Conservation (phyloP, 495 filamentous ascomycete species). For the Penicillium turbatum region DNA sequence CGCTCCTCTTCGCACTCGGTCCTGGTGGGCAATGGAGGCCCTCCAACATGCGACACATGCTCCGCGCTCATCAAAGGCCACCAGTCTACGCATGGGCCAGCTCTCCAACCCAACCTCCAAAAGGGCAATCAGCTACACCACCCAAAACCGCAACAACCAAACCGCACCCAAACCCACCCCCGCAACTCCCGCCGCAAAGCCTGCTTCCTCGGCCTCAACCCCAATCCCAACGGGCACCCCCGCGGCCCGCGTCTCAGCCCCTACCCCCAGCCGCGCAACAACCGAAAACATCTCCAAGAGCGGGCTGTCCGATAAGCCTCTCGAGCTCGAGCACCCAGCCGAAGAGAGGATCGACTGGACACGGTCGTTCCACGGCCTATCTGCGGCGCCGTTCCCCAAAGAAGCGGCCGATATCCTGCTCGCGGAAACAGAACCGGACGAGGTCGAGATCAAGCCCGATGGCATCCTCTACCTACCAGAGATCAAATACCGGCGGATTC, state of each 20-base stretch:
- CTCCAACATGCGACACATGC: slow-evolving; percentile 9
- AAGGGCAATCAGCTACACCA: slow-evolving; percentile 17
- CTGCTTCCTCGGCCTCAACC: slow-evolving; percentile 14
- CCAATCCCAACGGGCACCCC: neutral
- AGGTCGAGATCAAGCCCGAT: slow-evolving; percentile 95
- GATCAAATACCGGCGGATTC: slow-evolving; percentile 94
- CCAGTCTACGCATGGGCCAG: neutral
- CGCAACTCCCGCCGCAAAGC: slow-evolving; percentile 14
- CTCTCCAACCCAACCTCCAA: slow-evolving; percentile 20
- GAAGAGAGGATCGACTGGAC: slow-evolving; percentile 79
- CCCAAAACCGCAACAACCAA: slow-evolving; percentile 18
- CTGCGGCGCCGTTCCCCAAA: slow-evolving; percentile 65
- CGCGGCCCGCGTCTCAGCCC: slow-evolving; percentile 23
- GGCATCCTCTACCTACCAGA: slow-evolving; percentile 95
- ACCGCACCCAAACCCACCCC: slow-evolving; percentile 15
- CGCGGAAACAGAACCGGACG: slow-evolving; percentile 59
- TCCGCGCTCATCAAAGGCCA: slow-evolving; percentile 5
- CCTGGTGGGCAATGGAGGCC: slow-evolving; percentile 16
- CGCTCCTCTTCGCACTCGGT: slow-evolving; percentile 10
- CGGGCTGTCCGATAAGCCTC: slow-evolving; percentile 50
- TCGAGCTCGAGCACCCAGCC: slow-evolving; percentile 39
- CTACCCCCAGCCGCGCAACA: slow-evolving; percentile 34
- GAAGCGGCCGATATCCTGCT: slow-evolving; percentile 72
- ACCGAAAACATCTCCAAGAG: slow-evolving; percentile 48
- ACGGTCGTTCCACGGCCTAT: slow-evolving; percentile 85